phyloP scores from a whole-genome alignment of 129 eudicot species.

The Helianthus tuberosus region DNA sequence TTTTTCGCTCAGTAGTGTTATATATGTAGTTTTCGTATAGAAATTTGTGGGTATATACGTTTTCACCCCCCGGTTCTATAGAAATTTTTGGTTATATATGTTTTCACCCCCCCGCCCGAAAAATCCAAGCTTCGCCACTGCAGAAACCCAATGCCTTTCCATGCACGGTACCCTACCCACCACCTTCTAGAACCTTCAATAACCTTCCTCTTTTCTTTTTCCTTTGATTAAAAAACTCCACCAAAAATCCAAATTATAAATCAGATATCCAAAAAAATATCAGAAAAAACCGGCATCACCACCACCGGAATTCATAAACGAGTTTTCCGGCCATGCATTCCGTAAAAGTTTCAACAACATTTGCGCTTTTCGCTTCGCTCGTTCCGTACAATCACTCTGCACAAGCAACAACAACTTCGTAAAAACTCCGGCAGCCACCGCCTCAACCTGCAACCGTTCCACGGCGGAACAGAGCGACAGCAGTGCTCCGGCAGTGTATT shows the following conservation, averaged over 20 bases:
- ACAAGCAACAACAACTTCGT: constrained; percentile 81
- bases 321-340: constrained; percentile 87
- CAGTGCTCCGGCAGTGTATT: constrained; percentile 90
- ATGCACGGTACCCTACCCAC: constrained; percentile 20
- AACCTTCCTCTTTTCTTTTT: constrained; percentile 6
- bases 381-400: constrained; percentile 91
- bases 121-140: too few relatives aligned
- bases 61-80: too few relatives aligned
- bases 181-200: constrained; percentile 30
- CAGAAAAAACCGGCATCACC: constrained; percentile 76
- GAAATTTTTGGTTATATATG: too few relatives aligned
- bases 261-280: constrained; percentile 12
- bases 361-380: constrained; percentile 93
- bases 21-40: too few relatives aligned
- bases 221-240: neutral
- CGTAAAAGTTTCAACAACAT: constrained; percentile 83
- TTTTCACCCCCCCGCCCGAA: too few relatives aligned
- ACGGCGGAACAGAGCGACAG: constrained; percentile 68
- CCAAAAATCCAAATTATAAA: neutral
- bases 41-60: too few relatives aligned
- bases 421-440: constrained; percentile 90
- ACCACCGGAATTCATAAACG: constrained; percentile 67
- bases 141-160: too few relatives aligned
- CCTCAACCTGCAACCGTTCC: constrained; percentile 68
- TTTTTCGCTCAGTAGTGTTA: too few relatives aligned